Evolutionary conservation across 768 basidiomycete species (phyloP), one percentile per base, ranked within the genome.

Genomic region (Podaxis mareebaensis): DNA sequence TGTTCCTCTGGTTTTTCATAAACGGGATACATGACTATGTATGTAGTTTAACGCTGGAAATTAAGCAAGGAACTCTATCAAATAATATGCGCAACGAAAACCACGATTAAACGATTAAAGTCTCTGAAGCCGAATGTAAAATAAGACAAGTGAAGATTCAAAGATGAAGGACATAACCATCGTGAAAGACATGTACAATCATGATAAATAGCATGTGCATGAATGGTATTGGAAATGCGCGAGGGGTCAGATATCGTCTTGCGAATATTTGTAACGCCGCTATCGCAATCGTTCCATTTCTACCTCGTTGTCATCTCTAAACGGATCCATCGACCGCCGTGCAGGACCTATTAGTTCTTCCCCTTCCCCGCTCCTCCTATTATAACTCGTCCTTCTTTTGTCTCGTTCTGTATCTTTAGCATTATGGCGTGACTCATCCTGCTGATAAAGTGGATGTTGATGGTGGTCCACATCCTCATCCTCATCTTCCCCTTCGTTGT

Each of bases 401-500:
- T 59, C 61, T 38, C 53, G 60, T 15, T 58, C 38, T 36, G 58
- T 52, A 22, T 36, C 53, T 49, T 53, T 62, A 3, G 54, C 54
- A 53, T 64, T 42, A 13, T 58, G 64, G 20, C 42, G 60, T 42
- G 15, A 40, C 24, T 63, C 65, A n/a, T 58, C 59, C 22, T 61
- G 53, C n/a, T 66, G 71, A 55, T 72, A 73, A 58, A 74, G 65
- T 13, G 73, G 78, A 66, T 82, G 76, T 63, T 80, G 79, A 64
- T 79, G 74, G 56, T 81, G 79, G 54, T 81, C 77, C 22, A 76
- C 71, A 64, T 82, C 78, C 17, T 77, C 78, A 44, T 80, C 81
- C 33, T 82, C 81, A 5, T 73, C 77, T 51, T 74, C 67, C 57
- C 71, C 72, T 28, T 78, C 77, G 22, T 91, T 89, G 55, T 91